Conservation (phyloP, 352 stramenopile species). For the Peronospora destructor region DNA sequence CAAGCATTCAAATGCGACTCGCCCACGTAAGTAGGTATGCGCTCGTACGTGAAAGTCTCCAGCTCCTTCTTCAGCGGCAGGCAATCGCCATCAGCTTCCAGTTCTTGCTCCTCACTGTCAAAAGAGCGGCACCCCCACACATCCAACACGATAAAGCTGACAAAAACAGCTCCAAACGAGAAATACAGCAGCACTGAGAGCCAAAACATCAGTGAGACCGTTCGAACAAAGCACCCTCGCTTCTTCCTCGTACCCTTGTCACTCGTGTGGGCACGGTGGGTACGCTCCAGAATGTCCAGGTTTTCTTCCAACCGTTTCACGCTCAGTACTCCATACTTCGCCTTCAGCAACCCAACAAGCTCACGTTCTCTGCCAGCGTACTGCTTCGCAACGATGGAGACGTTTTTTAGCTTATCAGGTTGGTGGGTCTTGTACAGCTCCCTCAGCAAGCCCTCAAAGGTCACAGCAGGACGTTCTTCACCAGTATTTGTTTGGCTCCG, state of each 20-base stretch:
- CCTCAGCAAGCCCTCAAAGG: slow-evolving; percentile 45
- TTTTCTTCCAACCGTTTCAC: slow-evolving; percentile 68
- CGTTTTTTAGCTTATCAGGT: slow-evolving; percentile 63
- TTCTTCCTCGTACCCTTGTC: slow-evolving; percentile 13
- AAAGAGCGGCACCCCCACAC: slow-evolving; percentile 27
- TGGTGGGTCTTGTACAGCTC: slow-evolving; percentile 75
- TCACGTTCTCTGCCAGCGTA: slow-evolving; percentile 64
- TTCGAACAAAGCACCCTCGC: slow-evolving; percentile 27
- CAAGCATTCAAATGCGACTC: slow-evolving; percentile 30
- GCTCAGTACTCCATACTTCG: slow-evolving; percentile 67
- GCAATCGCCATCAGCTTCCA: slow-evolving; percentile 23
- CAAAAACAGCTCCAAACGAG: slow-evolving; percentile 26
- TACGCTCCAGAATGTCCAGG: slow-evolving; percentile 33
- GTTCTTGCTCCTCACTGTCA: slow-evolving; percentile 18
- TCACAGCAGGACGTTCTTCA: slow-evolving; percentile 22
- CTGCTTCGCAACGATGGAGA: slow-evolving; percentile 40
- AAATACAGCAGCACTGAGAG: slow-evolving; percentile 26
- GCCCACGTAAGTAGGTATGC: slow-evolving; percentile 20
- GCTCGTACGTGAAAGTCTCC: slow-evolving; percentile 27
- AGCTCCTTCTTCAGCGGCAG: slow-evolving; percentile 26
- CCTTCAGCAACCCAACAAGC: slow-evolving; percentile 48
- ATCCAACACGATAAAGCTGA: slow-evolving; percentile 31
- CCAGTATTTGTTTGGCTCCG: slow-evolving; percentile 3
- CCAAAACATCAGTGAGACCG: slow-evolving; percentile 29
- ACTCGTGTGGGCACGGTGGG: slow-evolving; percentile 4